phyloP scores from a whole-genome alignment of 805 yeast species.

The Metschnikowia cerradonensis region DNA sequence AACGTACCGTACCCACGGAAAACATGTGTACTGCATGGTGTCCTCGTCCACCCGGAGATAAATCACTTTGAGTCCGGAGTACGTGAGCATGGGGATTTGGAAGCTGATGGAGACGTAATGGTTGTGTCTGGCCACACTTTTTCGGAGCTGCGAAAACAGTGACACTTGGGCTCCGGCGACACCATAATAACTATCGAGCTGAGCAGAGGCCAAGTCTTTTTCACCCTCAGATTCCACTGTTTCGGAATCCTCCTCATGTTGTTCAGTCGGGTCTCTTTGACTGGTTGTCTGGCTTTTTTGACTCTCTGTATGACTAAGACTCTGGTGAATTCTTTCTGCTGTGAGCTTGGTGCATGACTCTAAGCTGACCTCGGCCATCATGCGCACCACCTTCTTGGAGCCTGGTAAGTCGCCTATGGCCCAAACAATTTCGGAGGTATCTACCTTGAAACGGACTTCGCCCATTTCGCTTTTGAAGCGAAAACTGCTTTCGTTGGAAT shows the following conservation, averaged over 20 bases:
- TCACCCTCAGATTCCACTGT: background rate
- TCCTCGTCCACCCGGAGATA: conserved; percentile 65
- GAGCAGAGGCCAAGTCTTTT: conserved; percentile 5
- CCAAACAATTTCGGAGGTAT: conserved; percentile 71
- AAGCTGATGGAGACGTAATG: conserved; percentile 24
- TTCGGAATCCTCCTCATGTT: too few species aligned
- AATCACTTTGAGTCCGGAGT: conserved; percentile 63
- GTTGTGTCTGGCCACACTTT: conserved; percentile 12
- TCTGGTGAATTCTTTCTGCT: background rate
- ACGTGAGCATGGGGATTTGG: conserved; percentile 46
- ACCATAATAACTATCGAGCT: conserved; percentile 28
- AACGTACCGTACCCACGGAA: conserved; percentile 75
- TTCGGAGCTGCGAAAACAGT: conserved; percentile 19
- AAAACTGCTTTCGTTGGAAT: conserved; percentile 11
- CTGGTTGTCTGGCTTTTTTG: too few species aligned
- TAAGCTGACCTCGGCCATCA: conserved; percentile 50
- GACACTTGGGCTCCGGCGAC: conserved; percentile 34
- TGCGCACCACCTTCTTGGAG: conserved; percentile 39
- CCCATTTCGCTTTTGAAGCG: conserved; percentile 62
- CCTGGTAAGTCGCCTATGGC: conserved; percentile 65
- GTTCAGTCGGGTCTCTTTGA: too few species aligned
- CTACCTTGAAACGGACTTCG: conserved; percentile 65
- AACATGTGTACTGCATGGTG: conserved; percentile 57
- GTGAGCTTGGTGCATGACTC: background rate
- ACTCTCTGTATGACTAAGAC: background rate